A percentile compares a stretch with the other conserved stretches of the same genome.
These are phyloP conservation scores for Nicotiana benthamiana DNA, from an alignment of 257 asterid species.

Conservation along the genomic window DNA sequence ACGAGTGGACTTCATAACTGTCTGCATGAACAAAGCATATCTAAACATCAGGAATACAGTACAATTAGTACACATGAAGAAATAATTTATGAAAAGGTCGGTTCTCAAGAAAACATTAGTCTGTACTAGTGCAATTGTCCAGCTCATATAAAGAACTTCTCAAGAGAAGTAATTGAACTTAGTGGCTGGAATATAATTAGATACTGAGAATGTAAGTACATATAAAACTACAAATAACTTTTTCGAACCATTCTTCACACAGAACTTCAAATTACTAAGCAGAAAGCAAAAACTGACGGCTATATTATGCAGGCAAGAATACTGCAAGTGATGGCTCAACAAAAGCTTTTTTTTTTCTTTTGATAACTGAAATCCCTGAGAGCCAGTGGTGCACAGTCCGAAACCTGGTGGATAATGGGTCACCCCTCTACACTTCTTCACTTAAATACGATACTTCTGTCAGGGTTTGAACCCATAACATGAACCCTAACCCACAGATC, in stretches of 20 bases:
- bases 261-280: background rate
- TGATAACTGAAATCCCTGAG: too few relatives aligned
- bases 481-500: too few relatives aligned
- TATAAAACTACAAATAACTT: background rate
- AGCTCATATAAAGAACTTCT: background rate
- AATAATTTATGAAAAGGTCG: background rate
- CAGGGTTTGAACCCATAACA: too few relatives aligned
- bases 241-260: background rate
- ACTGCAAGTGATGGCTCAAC: too few relatives aligned
- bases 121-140: background rate
- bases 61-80: background rate
- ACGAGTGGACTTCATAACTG: slow-evolving; percentile 97
- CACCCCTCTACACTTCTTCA: too few relatives aligned
- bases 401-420: too few relatives aligned
- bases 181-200: background rate
- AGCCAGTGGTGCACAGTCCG: too few relatives aligned
- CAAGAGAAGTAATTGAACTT: background rate
- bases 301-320: background rate
- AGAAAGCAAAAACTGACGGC: background rate
- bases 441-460: too few relatives aligned
- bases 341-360: too few relatives aligned
- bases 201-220: background rate
- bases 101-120: background rate
- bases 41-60: background rate
- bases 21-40: slow-evolving; percentile 24